Percentiles rank a stretch among this genome's conserved stretches.
phyloP scores from a whole-genome alignment of 2,329 filamentous ascomycete genomes.

The Aspergillus pseudotamarii region DNA sequence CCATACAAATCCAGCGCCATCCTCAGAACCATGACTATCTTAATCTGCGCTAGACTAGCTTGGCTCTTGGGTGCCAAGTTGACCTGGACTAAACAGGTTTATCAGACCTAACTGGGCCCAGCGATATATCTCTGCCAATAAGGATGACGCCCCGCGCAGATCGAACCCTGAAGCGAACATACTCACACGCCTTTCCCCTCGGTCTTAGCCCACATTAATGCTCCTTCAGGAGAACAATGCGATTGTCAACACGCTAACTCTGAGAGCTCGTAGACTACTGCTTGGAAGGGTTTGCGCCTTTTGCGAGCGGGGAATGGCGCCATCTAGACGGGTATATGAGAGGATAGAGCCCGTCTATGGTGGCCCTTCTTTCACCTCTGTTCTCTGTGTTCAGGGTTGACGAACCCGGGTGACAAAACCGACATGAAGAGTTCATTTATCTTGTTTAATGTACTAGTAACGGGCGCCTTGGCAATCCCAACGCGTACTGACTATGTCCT shows the following conservation, averaged over 20 bases:
- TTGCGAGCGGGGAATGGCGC: not conserved
- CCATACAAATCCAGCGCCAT: not conserved
- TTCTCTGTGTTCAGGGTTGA: not conserved
- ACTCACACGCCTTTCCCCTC: not conserved
- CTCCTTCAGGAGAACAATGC: not conserved
- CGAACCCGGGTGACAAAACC: not conserved
- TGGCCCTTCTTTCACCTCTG: too few relatives aligned
- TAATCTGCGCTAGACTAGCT: not conserved
- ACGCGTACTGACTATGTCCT: conserved; percentile 27
- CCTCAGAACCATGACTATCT: not conserved
- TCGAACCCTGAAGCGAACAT: not conserved
- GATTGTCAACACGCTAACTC: not conserved
- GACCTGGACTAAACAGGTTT: not conserved
- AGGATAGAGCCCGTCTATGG: not conserved
- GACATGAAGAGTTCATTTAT: conserved; percentile 28
- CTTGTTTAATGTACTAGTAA: conserved; percentile 23
- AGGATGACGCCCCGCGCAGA: not conserved
- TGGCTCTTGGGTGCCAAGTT: not conserved
- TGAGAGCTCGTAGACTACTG: not conserved
- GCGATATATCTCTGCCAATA: not conserved
- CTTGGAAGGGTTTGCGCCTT: not conserved
- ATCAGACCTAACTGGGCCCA: not conserved
- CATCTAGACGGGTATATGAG: not conserved
- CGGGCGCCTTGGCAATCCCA: conserved; percentile 26
- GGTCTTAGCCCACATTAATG: not conserved